These are phyloP conservation scores for Neltuma alba DNA, from an alignment of 306 rosid genomes.

Conservation along the genomic window DNA sequence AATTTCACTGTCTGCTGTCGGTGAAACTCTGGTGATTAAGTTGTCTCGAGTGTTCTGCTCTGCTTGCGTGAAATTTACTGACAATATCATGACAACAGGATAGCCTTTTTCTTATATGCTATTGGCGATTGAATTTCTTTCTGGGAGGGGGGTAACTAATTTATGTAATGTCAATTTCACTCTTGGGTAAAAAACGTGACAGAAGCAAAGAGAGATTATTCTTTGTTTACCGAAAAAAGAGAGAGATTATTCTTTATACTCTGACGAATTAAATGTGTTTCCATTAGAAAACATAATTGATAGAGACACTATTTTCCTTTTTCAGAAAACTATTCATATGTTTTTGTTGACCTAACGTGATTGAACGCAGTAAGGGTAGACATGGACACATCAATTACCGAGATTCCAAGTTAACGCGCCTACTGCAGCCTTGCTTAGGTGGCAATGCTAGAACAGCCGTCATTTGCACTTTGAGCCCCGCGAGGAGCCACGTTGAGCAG, in stretches of 20 bases:
- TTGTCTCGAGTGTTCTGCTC: conserved; percentile 17
- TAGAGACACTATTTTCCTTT: neutral
- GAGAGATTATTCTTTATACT: conserved; percentile 5
- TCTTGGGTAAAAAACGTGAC: conserved; percentile 10
- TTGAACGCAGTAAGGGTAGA: conserved; percentile 83
- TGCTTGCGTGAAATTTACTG: conserved; percentile 16
- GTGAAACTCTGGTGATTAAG: conserved; percentile 16
- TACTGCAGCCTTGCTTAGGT: conserved; percentile 95
- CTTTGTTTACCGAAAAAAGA: no score
- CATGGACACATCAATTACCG: conserved; percentile 93
- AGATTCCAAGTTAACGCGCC: conserved; percentile 96
- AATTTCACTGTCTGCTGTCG: neutral
- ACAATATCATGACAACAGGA: neutral
- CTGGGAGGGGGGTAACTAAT: conserved; percentile 15
- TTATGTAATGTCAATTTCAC: conserved; percentile 7
- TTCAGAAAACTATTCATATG: conserved; percentile 10
- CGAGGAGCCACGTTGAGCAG: conserved; percentile 95
- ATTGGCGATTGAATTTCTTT: neutral
- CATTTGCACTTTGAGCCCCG: conserved; percentile 97
- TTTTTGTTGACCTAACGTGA: conserved; percentile 27
- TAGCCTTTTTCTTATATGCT: neutral
- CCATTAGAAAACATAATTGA: conserved; percentile 9
- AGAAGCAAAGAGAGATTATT: neutral
- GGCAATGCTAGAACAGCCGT: conserved; percentile 99
- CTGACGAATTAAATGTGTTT: conserved; percentile 18